Conservation (phyloP, 2,329 filamentous ascomycete genomes). For the Pleomassaria siparia region DNA sequence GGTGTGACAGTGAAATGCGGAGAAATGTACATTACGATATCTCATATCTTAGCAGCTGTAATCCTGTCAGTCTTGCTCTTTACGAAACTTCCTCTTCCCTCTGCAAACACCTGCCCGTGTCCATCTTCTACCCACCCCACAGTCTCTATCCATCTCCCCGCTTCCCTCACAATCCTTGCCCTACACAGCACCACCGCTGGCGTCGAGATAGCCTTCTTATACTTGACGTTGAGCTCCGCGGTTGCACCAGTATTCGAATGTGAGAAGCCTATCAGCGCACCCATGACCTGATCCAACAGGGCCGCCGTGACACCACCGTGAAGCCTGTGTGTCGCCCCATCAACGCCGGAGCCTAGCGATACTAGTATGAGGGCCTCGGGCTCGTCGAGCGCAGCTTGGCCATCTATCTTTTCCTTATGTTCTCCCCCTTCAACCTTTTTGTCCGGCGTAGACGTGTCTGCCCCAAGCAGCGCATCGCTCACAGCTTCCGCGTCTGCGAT, state of each 20-base stretch:
- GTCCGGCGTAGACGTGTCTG: background rate
- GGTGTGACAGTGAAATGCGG: too few species aligned
- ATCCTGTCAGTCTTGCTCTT: slow-evolving; percentile 13
- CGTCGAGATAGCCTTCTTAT: slow-evolving; percentile 24
- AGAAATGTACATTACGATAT: too few species aligned
- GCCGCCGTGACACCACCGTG: slow-evolving; percentile 31
- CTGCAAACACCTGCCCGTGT: slow-evolving; percentile 23
- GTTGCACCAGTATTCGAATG: slow-evolving; percentile 21
- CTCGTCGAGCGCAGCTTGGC: slow-evolving; percentile 13
- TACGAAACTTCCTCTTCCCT: slow-evolving; percentile 22
- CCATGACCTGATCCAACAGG: slow-evolving; percentile 31
- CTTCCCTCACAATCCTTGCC: slow-evolving; percentile 22
- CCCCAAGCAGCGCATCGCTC: slow-evolving; percentile 6
- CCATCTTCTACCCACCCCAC: slow-evolving; percentile 28
- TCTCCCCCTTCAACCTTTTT: slow-evolving; percentile 6
- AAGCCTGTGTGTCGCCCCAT: slow-evolving; percentile 20
- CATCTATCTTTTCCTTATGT: slow-evolving; percentile 8
- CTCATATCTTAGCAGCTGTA: background rate
- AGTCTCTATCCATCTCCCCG: slow-evolving; percentile 24
- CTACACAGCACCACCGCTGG: slow-evolving; percentile 23
- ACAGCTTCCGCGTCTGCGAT: slow-evolving; percentile 10
- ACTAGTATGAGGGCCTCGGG: slow-evolving; percentile 23
- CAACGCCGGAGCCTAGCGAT: slow-evolving; percentile 22
- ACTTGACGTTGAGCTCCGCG: slow-evolving; percentile 25
- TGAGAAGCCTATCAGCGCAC: slow-evolving; percentile 15